Conservation (phyloP, 2,329 filamentous ascomycete species). For the Tricladium varicosporioides region DNA sequence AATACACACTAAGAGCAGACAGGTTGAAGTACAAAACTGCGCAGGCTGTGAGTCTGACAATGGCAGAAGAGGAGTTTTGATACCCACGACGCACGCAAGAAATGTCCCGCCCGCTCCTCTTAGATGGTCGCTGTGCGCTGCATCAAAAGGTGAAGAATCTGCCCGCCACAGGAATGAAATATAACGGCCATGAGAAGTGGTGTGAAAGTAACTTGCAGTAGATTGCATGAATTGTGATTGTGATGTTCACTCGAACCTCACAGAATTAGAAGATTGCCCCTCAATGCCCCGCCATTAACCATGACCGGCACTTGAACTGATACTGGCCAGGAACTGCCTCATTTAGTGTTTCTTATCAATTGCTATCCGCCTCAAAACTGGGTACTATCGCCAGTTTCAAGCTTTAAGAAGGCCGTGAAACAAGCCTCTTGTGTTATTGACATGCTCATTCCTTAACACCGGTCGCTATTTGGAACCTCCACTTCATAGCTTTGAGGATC, state of each 20-base stretch:
- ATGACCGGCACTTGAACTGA: not conserved
- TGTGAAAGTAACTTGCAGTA: not conserved
- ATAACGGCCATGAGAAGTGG: not conserved
- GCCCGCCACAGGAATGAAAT: not conserved
- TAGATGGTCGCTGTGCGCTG: not conserved
- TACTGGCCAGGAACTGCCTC: not conserved
- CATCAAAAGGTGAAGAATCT: not conserved
- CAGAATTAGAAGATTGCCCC: not conserved
- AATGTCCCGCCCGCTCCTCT: not conserved
- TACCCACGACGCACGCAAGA: not conserved
- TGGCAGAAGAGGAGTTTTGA: not conserved
- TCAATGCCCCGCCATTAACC: not conserved
- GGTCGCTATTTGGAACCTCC: not conserved
- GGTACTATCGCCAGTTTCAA: not conserved
- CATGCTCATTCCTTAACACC: not conserved
- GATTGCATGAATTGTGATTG: not conserved
- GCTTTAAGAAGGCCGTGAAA: not conserved
- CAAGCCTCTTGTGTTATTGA: conserved; percentile 4
- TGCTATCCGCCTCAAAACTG: not conserved
- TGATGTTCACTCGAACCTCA: not conserved
- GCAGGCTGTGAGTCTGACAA: not conserved
- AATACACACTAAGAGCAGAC: not conserved
- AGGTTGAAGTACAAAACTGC: not conserved
- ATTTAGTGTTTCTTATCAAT: conserved; percentile 2
- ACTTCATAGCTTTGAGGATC: not conserved